Evolutionary conservation across 2,329 filamentous ascomycete species (phyloP).

Genomic region (Metarhizium anisopliae): DNA sequence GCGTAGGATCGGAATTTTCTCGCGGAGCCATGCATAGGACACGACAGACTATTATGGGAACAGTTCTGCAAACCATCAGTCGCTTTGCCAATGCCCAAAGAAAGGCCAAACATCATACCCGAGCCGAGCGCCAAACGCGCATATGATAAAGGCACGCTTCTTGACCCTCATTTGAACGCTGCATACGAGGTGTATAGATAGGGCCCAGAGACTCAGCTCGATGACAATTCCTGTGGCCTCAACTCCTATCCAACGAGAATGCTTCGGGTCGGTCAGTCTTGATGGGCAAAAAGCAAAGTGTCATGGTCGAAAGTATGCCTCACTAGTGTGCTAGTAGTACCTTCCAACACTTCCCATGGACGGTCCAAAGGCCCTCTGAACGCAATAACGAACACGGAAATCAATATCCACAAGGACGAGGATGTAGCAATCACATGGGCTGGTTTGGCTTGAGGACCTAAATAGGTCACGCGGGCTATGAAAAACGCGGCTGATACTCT

Average conservation of each 20-base stretch:
- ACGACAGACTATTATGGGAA: constrained; percentile 3
- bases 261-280: neutral
- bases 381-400: constrained; percentile 1
- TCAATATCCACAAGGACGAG: constrained; percentile 2
- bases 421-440: constrained; percentile 1
- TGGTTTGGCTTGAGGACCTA: constrained; percentile 4
- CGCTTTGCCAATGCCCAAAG: neutral
- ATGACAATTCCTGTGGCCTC: constrained; percentile 4
- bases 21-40: constrained; percentile 2
- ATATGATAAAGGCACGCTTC: constrained; percentile 4
- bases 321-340: neutral
- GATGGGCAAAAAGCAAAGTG: neutral
- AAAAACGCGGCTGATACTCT: constrained; percentile 5
- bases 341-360: constrained; percentile 2
- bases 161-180: constrained; percentile 3
- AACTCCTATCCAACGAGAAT: constrained; percentile 4
- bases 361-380: neutral
- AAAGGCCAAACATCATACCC: neutral
- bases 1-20: neutral
- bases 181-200: constrained; percentile 6
- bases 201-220: constrained; percentile 5
- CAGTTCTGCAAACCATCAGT: neutral
- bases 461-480: constrained; percentile 5
- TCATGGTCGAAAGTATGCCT: neutral
- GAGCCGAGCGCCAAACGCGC: constrained; percentile 6